Evolutionary conservation across 768 basidiomycete genomes (phyloP).

Genomic region (Xerocomellus chrysenteron): DNA sequence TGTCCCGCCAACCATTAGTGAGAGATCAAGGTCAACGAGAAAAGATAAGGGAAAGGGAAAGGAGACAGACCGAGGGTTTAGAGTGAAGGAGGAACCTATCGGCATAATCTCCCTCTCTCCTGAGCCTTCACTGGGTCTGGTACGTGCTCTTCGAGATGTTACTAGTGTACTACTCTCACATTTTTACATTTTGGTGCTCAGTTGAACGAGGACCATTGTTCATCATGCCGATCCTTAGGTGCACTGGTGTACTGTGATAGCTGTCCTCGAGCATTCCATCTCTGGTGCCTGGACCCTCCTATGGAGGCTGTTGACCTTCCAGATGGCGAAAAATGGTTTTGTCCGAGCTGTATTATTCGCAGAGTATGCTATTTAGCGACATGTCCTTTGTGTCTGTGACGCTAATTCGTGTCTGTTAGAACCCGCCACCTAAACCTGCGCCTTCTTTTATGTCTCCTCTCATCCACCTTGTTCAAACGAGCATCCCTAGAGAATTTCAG

Average conservation of each 20-base stretch:
- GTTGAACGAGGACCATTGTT: slow-evolving; percentile 83
- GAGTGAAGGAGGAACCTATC: slow-evolving; percentile 47
- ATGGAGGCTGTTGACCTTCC: slow-evolving; percentile 86
- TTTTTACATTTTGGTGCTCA: slow-evolving; percentile 18
- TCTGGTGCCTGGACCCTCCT: slow-evolving; percentile 95
- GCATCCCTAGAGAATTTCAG: slow-evolving; percentile 78
- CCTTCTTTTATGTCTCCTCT: slow-evolving; percentile 71
- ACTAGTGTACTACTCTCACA: slow-evolving; percentile 16
- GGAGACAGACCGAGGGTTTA: slow-evolving; percentile 37
- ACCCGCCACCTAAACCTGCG: slow-evolving; percentile 62
- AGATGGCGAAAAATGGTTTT: slow-evolving; percentile 77
- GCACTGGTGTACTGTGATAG: slow-evolving; percentile 96
- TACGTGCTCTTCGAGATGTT: slow-evolving; percentile 27
- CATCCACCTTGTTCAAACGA: slow-evolving; percentile 63
- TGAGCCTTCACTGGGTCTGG: slow-evolving; percentile 36
- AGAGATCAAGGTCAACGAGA: slow-evolving; percentile 29
- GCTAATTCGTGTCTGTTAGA: slow-evolving; percentile 40
- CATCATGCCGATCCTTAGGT: slow-evolving; percentile 78
- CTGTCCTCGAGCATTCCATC: slow-evolving; percentile 93
- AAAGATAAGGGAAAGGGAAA: slow-evolving; percentile 51
- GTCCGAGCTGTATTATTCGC: slow-evolving; percentile 64
- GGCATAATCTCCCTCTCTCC: slow-evolving; percentile 36
- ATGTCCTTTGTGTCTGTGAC: background rate
- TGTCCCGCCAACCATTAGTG: slow-evolving; percentile 17
- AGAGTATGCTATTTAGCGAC: slow-evolving; percentile 48